Percentiles rank a stretch among this genome's conserved stretches.
These are phyloP conservation scores for Diphasiastrum complanatum DNA, from an alignment of 83 land plant genomes.

Conservation along the genomic window DNA sequence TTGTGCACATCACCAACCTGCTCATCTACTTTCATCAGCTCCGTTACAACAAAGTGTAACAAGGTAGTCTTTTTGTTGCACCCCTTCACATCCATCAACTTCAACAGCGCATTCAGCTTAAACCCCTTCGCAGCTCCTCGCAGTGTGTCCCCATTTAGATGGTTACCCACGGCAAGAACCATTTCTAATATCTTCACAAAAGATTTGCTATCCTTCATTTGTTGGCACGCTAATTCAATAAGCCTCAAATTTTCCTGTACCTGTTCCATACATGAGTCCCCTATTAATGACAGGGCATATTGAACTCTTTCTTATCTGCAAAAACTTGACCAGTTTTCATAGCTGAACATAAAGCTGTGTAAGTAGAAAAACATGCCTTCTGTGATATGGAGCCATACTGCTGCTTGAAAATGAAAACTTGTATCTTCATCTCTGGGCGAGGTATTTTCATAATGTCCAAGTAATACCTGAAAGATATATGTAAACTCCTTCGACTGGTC, in stretches of 20 bases:
- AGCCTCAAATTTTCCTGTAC: constrained; percentile 21
- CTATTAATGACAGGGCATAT: neutral
- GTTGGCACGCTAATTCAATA: constrained; percentile 55
- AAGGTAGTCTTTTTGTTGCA: constrained; percentile 68
- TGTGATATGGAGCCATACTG: constrained; percentile 17
- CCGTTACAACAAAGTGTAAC: constrained; percentile 67
- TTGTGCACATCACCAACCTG: constrained; percentile 9
- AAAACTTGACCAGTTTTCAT: too few relatives aligned
- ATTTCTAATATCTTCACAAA: constrained; percentile 70
- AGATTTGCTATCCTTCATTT: constrained; percentile 49
- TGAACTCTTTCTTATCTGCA: too few relatives aligned
- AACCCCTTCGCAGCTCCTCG: constrained; percentile 85
- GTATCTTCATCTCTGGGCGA: constrained; percentile 17
- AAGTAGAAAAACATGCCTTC: constrained; percentile 15
- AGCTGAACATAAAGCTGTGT: too few relatives aligned
- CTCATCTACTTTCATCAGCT: constrained; percentile 29
- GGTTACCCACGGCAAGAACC: constrained; percentile 77
- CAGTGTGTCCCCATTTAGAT: constrained; percentile 67
- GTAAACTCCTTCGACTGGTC: neutral
- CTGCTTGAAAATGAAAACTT: constrained; percentile 21
- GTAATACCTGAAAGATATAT: constrained; percentile 21
- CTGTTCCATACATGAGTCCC: neutral
- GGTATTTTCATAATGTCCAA: constrained; percentile 27
- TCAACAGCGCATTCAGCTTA: constrained; percentile 67
- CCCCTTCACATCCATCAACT: constrained; percentile 75